Conservation (phyloP, 2,329 filamentous ascomycete species). For the Chaetomium strumarium region DNA sequence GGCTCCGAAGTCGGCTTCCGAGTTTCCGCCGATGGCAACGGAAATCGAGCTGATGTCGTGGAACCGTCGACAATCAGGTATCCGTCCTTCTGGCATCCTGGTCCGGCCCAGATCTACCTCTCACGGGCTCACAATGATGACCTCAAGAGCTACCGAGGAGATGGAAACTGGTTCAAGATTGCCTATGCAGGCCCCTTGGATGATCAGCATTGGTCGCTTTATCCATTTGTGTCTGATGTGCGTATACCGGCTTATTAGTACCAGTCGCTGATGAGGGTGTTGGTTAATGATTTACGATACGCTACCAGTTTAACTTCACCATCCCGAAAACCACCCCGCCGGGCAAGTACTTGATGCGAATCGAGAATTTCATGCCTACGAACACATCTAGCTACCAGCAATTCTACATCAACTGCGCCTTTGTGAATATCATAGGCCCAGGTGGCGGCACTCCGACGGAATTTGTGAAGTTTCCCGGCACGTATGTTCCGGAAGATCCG, state of each 20-base stretch:
- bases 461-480: constrained; percentile 15
- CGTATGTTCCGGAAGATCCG: constrained; percentile 10
- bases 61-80: no score
- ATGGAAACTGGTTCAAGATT: constrained; percentile 21
- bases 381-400: constrained; percentile 5
- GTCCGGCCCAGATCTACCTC: constrained; percentile 15
- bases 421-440: constrained; percentile 14
- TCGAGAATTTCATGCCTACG: constrained; percentile 15
- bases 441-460: constrained; percentile 15
- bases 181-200: constrained; percentile 11
- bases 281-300: no score
- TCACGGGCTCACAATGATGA: constrained; percentile 14
- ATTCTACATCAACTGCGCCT: constrained; percentile 19
- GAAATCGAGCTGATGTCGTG: no score
- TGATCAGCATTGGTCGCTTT: neutral
- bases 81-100: constrained; percentile 11
- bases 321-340: constrained; percentile 15
- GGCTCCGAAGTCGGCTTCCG: constrained; percentile 19
- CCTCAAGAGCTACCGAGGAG: constrained; percentile 9
- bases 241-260: no score
- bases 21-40: constrained; percentile 15
- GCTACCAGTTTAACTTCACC: constrained; percentile 17
- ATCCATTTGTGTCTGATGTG: no score
- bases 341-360: constrained; percentile 19
- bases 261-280: no score